phyloP scores from a whole-genome alignment of 2,329 filamentous ascomycete species.

The Aspergillus tamarii region DNA sequence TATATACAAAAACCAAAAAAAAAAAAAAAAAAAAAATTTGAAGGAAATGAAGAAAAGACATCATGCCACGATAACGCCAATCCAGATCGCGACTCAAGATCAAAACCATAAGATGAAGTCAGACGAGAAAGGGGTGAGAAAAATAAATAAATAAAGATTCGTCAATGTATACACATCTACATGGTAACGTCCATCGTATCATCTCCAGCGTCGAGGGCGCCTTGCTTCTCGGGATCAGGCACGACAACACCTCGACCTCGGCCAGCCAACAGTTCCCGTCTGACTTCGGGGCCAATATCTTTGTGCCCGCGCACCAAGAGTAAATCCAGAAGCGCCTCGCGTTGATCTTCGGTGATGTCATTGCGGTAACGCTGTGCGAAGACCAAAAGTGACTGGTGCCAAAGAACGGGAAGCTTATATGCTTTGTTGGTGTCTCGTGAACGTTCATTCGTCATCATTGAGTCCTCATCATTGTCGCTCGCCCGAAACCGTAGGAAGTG shows the following conservation, averaged over 20 bases:
- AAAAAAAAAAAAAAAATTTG: background rate
- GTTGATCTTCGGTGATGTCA: conserved; percentile 92
- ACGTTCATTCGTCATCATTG: conserved; percentile 47
- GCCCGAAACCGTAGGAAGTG: conserved; percentile 91
- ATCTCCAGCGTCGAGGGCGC: conserved; percentile 69
- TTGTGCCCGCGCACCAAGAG: conserved; percentile 82
- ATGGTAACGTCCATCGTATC: conserved; percentile 83
- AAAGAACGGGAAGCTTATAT: conserved; percentile 81
- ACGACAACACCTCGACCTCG: conserved; percentile 75
- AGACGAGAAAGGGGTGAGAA: background rate
- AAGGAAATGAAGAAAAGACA: conserved; percentile 5
- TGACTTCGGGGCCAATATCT: conserved; percentile 86
- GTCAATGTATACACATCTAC: conserved; percentile 23
- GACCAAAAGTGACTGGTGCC: conserved; percentile 90
- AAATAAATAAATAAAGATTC: background rate
- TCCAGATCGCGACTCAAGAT: conserved; percentile 12
- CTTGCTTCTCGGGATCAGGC: conserved; percentile 56
- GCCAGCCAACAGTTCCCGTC: conserved; percentile 84
- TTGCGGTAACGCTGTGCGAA: conserved; percentile 96
- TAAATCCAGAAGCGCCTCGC: conserved; percentile 86
- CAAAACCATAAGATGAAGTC: conserved; percentile 8
- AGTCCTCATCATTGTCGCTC: conserved; percentile 60
- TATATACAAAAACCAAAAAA: conserved; percentile 9
- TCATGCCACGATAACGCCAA: conserved; percentile 11
- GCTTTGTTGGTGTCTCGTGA: conserved; percentile 55